These are phyloP conservation scores for Ogataea haglerorum DNA, from an alignment of 805 yeast species.

Conservation along the genomic window DNA sequence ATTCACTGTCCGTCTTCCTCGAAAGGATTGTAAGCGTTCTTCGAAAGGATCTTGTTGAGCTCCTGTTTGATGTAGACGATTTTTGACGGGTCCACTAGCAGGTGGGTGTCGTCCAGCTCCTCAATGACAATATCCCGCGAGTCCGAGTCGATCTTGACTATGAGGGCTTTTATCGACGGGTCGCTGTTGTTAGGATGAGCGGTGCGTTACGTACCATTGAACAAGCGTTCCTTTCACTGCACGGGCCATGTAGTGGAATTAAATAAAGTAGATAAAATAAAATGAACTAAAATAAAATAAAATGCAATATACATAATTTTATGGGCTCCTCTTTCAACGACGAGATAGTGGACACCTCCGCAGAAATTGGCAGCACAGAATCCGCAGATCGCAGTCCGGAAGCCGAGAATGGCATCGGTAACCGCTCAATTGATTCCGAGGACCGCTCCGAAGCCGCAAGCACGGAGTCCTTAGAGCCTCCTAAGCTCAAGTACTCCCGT, in stretches of 20 bases:
- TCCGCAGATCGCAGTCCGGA: neutral
- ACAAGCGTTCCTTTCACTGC: conserved; percentile 54
- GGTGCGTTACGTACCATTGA: conserved; percentile 35
- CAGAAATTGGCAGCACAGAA: conserved; percentile 10
- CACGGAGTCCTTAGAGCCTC: conserved; percentile 48
- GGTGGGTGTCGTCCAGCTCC: conserved; percentile 89
- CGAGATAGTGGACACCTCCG: conserved; percentile 25
- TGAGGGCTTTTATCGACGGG: conserved; percentile 87
- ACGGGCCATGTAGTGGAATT: conserved; percentile 38
- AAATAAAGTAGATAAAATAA: neutral
- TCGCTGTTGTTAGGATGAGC: conserved; percentile 45
- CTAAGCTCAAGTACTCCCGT: conserved; percentile 71
- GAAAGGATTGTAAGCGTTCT: conserved; percentile 80
- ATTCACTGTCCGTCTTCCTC: conserved; percentile 34
- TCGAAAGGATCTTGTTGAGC: conserved; percentile 68
- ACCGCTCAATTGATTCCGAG: neutral
- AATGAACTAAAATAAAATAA: neutral
- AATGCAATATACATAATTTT: neutral
- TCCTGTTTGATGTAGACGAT: conserved; percentile 75
- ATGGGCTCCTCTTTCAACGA: conserved; percentile 15
- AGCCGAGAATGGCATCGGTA: neutral
- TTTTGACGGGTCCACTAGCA: conserved; percentile 73
- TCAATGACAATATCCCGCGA: conserved; percentile 66
- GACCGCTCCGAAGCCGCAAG: neutral
- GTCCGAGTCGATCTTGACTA: conserved; percentile 75